These are phyloP conservation scores for Solanum virginianum DNA, from an alignment of 257 asterid species.

Conservation along the genomic window DNA sequence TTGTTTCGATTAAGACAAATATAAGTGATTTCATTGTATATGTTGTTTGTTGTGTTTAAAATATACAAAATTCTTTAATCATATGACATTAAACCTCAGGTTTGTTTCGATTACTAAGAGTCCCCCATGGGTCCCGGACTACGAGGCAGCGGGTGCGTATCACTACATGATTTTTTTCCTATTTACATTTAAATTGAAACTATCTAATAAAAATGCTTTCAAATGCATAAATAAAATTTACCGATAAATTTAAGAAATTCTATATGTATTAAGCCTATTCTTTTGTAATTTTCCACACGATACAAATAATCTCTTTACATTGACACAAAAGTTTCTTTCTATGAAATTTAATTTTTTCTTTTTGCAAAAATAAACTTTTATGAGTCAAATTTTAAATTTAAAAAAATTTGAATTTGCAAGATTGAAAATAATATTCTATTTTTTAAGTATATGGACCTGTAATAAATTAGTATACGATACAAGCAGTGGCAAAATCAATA, in stretches of 20 bases:
- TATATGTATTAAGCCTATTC: not conserved
- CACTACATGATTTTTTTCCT: not conserved
- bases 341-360: not conserved
- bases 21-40: no score
- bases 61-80: not conserved
- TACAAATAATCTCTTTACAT: no score
- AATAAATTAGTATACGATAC: not conserved
- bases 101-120: not conserved
- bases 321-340: no score
- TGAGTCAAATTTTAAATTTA: no score
- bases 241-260: not conserved
- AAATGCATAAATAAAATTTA: not conserved
- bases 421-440: no score
- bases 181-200: not conserved
- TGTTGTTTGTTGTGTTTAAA: not conserved
- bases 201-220: not conserved
- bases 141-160: no score
- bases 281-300: not conserved
- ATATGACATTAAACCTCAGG: not conserved
- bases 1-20: not conserved
- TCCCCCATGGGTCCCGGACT: no score
- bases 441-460: not conserved
- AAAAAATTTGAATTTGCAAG: no score
- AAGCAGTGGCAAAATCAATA: no score
- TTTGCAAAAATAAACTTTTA: not conserved